phyloP scores from a whole-genome alignment of 306 rosid genomes.

The Pachyrhizus erosus region DNA sequence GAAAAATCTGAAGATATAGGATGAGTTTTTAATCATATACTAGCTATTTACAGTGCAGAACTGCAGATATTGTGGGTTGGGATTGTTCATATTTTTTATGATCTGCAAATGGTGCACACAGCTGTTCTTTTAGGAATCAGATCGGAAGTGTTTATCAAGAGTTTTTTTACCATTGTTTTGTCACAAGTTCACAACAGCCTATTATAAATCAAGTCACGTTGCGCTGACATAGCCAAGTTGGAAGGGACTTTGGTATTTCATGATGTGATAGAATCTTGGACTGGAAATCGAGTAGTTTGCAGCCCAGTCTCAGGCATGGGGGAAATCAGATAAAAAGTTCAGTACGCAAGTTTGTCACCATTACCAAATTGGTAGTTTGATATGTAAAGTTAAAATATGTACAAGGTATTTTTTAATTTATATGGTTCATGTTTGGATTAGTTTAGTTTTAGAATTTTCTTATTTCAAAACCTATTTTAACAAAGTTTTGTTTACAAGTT shows the following conservation, averaged over 20 bases:
- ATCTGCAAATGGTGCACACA: no score
- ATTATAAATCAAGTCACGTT: conserved; percentile 1
- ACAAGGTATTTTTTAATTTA: not conserved
- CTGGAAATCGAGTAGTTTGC: not conserved
- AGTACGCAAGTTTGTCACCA: not conserved
- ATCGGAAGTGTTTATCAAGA: no score
- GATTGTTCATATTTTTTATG: no score
- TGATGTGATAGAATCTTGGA: not conserved
- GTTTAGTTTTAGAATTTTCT: not conserved
- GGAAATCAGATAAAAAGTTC: not conserved
- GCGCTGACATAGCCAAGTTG: not conserved
- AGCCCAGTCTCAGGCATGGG: no score
- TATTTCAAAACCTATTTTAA: not conserved
- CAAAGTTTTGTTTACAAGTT: not conserved
- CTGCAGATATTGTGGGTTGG: no score
- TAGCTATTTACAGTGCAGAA: not conserved
- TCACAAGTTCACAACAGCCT: not conserved
- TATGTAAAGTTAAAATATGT: not conserved
- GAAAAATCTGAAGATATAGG: conserved; percentile 7
- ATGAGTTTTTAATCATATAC: not conserved
- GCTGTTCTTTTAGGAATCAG: not conserved
- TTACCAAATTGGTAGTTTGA: not conserved
- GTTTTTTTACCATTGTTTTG: conserved; percentile 6
- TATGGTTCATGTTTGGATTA: not conserved
- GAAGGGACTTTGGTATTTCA: conserved; percentile 9